phyloP scores from a whole-genome alignment of 371 early-diverging fungal genomes.

The Mucor mucedo region DNA sequence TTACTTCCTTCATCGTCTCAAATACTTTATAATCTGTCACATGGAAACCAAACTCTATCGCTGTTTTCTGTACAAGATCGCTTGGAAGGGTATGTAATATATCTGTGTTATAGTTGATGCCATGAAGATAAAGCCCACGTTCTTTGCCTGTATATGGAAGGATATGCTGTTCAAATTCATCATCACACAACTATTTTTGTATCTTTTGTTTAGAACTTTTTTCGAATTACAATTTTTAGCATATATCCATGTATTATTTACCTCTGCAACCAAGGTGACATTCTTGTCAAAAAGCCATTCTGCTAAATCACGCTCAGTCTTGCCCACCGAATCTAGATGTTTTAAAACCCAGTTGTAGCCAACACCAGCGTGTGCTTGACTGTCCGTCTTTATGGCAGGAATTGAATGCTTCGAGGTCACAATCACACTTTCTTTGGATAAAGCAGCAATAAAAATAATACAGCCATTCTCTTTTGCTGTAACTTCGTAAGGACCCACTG shows the following conservation, averaged over 20 bases:
- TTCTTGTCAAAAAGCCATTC: slow-evolving; percentile 71
- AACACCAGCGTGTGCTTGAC: slow-evolving; percentile 54
- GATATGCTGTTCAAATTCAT: slow-evolving; percentile 94
- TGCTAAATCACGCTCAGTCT: slow-evolving; percentile 71
- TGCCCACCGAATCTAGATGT: slow-evolving; percentile 63
- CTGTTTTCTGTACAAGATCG: slow-evolving; percentile 63
- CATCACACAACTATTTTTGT: slow-evolving; percentile 80
- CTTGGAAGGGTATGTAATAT: slow-evolving; percentile 76
- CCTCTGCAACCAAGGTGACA: slow-evolving; percentile 86
- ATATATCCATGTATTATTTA: slow-evolving; percentile 29
- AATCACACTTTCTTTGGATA: slow-evolving; percentile 65
- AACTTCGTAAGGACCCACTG: slow-evolving; percentile 87
- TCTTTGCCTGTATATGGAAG: slow-evolving; percentile 79
- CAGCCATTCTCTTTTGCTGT: slow-evolving; percentile 97
- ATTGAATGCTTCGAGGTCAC: slow-evolving; percentile 90
- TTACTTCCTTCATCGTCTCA: slow-evolving; percentile 58
- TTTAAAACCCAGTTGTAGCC: slow-evolving; percentile 82
- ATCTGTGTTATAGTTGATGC: slow-evolving; percentile 83
- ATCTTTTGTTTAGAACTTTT: background rate
- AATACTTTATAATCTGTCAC: slow-evolving; percentile 51
- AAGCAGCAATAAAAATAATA: slow-evolving; percentile 83
- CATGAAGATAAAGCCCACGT: slow-evolving; percentile 91
- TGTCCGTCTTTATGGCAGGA: slow-evolving; percentile 42
- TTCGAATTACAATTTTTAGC: no score
- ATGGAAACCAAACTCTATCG: slow-evolving; percentile 79